Evolutionary conservation across 2,329 filamentous ascomycete species (phyloP), one percentile per base, ranked within the genome.

Genomic region (Aschersonia sp.): DNA sequence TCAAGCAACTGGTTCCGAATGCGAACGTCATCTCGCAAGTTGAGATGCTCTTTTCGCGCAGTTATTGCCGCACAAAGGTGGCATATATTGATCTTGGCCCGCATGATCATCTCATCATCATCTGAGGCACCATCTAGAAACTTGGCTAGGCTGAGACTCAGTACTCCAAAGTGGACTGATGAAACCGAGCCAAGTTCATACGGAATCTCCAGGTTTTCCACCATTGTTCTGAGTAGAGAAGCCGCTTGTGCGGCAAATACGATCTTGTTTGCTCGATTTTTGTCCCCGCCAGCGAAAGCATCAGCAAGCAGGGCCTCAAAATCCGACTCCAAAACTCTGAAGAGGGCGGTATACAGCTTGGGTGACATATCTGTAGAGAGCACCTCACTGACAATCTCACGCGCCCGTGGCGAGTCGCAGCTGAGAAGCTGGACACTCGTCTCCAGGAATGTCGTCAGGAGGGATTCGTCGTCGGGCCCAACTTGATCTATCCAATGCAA

Each of bases 81-180:
- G 55, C 81, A 84, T 41, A 83, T 76, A 54, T 81, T 79, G 56
- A 83, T 83, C 57, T 83, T 84, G 43, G 83, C 78, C 47, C 78
- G 70, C 12, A 82, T 58, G 22, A 3, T 22, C 22, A 72, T 76
- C 53, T 70, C 75, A 7, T 69, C 61, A 10, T 70, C 75, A 50
- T 83, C 79, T 4, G 70, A 58, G 7, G 76, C 63, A 5, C 73
- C 72, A 52, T 83, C 76, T 41, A 84, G 60, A 52, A 83, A 84
- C 52, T 78, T 83, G 35, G 79, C 79, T 57, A 84, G 81, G 57
- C 76, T 81, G 41, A 85, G 67, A 1, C 79, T 76, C 41, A 84
- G 64, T 4, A 73, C 71, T 11, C 79, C 79, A 8, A 85, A 71
- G 52, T 83, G 78, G 32, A 84, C 70, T 2, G 77, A 78, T 9